Evolutionary conservation across 1,284 basidiomycete species (phyloP), one percentile per base, ranked within the genome.

Genomic region (Cryptococcus depauperatus): DNA sequence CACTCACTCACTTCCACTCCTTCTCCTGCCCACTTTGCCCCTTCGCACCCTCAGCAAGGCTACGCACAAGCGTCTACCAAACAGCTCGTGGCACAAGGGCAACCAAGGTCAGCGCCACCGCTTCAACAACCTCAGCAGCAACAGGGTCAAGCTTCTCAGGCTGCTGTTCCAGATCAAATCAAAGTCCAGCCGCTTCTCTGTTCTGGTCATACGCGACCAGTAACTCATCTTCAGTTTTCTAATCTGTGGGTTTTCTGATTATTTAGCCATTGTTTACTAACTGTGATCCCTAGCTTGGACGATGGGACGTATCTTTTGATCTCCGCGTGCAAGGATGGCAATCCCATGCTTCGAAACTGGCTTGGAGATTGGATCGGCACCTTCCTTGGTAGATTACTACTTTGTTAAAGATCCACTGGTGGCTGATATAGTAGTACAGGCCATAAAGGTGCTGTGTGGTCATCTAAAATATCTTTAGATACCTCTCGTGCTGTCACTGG

Each of bases 401-500:
- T 9, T 33, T 34, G 22, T 26, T 28, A 16, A 22, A 14, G 8
- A 43, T n/a, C 14, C 13, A 35, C 22, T 44, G 42, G 19, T 19
- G 8, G 38, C 28, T 29, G n/a, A 40, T 11, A n/a, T n/a, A 13
- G 28, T 9, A 26, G 4, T 26, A 22, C 56, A 71, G 76, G 92
- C 3, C 93, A 99, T 75, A 99, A 98, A 70, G 93, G 93, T 51
- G 95, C 95, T 5, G 95, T 98, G 5, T 99, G 95, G 93, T 84
- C 84, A 49, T 86, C 87, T 43, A 95, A 96, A 71, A 80, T 98
- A 48, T 90, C 85, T n/a, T 74, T 77, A 16, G 88, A 91, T 69
- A 79, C 84, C 34, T 79, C 87, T 18, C 78, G 82, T 58, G 95
- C 93, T 9, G 90, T 84, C 9, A 88, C 92, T 0, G 95, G 87